A percentile compares a stretch with the other conserved stretches of the same genome.
These are phyloP conservation scores for Asterionellopsis glacialis DNA, from an alignment of 108 stramenopile genomes.

Conservation along the genomic window DNA sequence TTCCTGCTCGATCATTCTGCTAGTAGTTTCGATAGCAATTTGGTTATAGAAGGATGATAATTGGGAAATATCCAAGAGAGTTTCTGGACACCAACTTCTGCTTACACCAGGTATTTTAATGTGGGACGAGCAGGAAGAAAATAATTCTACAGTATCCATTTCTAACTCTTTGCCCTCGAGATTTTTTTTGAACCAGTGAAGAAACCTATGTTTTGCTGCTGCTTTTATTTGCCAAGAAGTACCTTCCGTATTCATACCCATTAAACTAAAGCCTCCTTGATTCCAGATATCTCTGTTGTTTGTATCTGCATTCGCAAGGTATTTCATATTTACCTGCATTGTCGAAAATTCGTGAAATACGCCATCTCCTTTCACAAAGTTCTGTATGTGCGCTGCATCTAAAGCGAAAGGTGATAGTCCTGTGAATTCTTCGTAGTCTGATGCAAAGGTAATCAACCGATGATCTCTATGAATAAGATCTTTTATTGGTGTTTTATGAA, in stretches of 20 bases:
- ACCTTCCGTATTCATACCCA: slow-evolving; percentile 7
- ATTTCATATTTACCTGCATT: not conserved
- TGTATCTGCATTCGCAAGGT: not conserved
- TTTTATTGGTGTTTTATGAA: slow-evolving; percentile 1
- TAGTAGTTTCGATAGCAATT: slow-evolving; percentile 3
- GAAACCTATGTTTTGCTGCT: slow-evolving; percentile 7
- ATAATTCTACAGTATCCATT: not conserved
- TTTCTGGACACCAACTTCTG: slow-evolving; percentile 7
- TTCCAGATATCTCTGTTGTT: not conserved
- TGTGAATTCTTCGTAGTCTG: slow-evolving; percentile 20
- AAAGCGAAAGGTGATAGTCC: slow-evolving; percentile 3
- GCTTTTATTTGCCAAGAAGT: slow-evolving; percentile 6
- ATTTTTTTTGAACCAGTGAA: not conserved
- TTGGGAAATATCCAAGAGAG: slow-evolving; percentile 16
- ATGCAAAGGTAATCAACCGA: slow-evolving; percentile 11
- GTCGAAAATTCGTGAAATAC: slow-evolving; percentile 4
- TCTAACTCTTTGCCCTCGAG: not conserved
- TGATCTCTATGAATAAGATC: slow-evolving; percentile 13
- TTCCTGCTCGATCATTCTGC: slow-evolving; percentile 3
- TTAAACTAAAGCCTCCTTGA: not conserved
- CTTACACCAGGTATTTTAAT: slow-evolving; percentile 12
- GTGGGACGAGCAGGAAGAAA: slow-evolving; percentile 5
- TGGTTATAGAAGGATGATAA: slow-evolving; percentile 15
- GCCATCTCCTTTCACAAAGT: not conserved
- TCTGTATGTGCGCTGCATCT: slow-evolving; percentile 2